Conservation (phyloP, 139 green algal species). For the Chlamydomonas applanata region DNA sequence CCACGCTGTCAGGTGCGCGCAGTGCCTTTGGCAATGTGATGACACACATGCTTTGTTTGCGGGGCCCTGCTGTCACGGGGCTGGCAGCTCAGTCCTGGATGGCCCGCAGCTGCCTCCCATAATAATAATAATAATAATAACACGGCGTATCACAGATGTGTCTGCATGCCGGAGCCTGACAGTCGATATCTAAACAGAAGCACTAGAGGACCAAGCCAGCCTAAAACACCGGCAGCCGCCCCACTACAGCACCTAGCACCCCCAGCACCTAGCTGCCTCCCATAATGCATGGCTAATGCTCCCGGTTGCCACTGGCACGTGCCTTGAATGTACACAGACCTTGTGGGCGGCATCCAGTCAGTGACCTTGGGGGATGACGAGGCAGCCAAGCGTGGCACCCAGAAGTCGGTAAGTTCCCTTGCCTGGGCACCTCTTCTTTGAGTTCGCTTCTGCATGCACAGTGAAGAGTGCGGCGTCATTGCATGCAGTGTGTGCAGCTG, state of each 20-base stretch:
- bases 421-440: too few species aligned
- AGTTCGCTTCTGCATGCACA: too few species aligned
- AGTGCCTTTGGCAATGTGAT: too few species aligned
- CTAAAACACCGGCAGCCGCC: neutral
- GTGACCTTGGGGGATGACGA: slow-evolving; percentile 83
- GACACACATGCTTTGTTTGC: too few species aligned
- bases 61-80: too few species aligned
- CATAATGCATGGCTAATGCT: neutral
- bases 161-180: too few species aligned
- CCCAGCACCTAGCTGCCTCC: neutral
- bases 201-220: neutral
- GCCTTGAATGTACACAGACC: slow-evolving; percentile 10
- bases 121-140: neutral
- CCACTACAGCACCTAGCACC: neutral
- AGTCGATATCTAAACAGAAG: neutral
- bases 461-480: too few species aligned
- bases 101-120: neutral
- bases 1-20: slow-evolving; percentile 60
- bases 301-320: neutral
- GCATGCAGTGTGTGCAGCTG: too few species aligned
- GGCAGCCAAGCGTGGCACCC: slow-evolving; percentile 73
- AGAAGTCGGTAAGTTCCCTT: slow-evolving; percentile 77
- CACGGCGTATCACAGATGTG: too few species aligned
- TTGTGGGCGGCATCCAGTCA: slow-evolving; percentile 41
- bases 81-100: too few species aligned